Base-by-base conservation (phyloP, 306 rosid genomes). In the Vachellia pachyceras region DNA sequence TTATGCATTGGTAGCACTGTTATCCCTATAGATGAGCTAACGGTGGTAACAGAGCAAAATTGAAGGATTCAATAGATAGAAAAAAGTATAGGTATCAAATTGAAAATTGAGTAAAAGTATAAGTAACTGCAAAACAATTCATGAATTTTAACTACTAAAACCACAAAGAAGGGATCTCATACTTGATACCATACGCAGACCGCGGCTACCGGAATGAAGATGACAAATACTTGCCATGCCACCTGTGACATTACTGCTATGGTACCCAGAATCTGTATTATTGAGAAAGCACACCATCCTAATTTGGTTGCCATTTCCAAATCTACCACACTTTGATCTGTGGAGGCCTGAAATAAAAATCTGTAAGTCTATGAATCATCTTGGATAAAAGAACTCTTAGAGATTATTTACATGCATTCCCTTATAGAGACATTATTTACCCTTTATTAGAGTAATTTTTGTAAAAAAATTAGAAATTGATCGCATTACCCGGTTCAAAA, bases 161-260 rank as follows among this genome's bases (percentile, higher is more conserved):
- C 68, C 40, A 35, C 2, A 77, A 37, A 36, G 75, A 76, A 52
- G 58, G 66, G 71, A 75, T 54, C 41, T 39, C 92, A 82, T 90
- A 95, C 99, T 87, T 95, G 98, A 87, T 89, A 95, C 97, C 98
- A 95, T 70, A 95, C 78, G 94, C 99, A 95, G 80, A 92, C 63
- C 44, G 82, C 98, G 57, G 92, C 89, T 61, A 90, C 94, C 33
- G 99, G 99, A 85, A 95, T 82, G 87, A 95, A 91, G 81, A 95
- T 88, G 84, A 85, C 90, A 81, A 95, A 95, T 44, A 95, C 97
- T 93, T 95, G 90, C 99, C 99, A 93, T 57, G 98, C 98, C 77
- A 88, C 98, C 69, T 95, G 99, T 18, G 94, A 95, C 98, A 95
- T 95, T 67, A 95, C 99, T 49, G 92, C 96, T 87, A 95, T 81